These are phyloP conservation scores for Vitis riparia DNA, from an alignment of 164 flowering plant species.

Conservation along the genomic window DNA sequence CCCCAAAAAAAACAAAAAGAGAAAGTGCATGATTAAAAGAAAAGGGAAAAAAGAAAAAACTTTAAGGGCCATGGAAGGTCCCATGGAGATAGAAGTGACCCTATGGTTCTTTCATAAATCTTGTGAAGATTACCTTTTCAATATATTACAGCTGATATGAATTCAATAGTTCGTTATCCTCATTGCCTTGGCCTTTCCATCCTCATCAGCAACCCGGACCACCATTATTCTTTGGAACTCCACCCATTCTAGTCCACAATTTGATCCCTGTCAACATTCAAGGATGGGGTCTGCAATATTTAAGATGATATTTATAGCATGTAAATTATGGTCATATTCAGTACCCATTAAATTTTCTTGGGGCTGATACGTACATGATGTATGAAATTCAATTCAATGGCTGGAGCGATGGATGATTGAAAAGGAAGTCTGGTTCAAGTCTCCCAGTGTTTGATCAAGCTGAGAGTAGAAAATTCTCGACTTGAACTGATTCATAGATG, in stretches of 20 bases:
- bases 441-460: no score
- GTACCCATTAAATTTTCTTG: no score
- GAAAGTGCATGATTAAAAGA: constrained; percentile 3
- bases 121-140: background rate
- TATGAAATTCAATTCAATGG: no score
- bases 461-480: no score
- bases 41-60: background rate
- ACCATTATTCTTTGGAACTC: constrained; percentile 1
- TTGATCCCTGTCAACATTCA: constrained; percentile 5
- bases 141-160: background rate
- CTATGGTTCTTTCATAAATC: constrained; percentile 6
- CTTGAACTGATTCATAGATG: no score
- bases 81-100: constrained; percentile 15
- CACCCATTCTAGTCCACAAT: constrained; percentile 12
- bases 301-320: no score
- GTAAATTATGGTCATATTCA: background rate
- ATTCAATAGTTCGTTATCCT: background rate
- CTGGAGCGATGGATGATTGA: no score
- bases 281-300: constrained; percentile 8
- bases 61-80: background rate
- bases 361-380: no score
- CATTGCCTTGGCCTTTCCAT: constrained; percentile 3
- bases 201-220: constrained; percentile 21
- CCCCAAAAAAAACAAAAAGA: constrained; percentile 4
- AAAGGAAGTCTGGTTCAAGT: no score